Conservation (phyloP, 768 basidiomycete genomes). For the Trametes sanguinea region DNA sequence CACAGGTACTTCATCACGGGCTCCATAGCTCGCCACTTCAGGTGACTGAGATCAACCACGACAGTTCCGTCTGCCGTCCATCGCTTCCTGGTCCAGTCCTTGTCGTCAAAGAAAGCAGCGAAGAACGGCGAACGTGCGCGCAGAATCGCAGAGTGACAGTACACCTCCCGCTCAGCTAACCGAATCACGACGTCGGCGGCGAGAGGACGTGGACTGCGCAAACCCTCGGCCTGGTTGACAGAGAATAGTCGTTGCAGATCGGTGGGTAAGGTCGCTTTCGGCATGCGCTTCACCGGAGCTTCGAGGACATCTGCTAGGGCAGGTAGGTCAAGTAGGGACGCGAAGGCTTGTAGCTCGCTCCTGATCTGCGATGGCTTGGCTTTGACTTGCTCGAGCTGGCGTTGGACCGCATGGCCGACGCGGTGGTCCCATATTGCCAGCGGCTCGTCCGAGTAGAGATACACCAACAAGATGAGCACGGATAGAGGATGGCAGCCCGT, state of each 20-base stretch:
- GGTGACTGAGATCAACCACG: constrained; percentile 68
- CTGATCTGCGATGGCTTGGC: constrained; percentile 54
- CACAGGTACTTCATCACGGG: constrained; percentile 79
- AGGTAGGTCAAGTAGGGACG: constrained; percentile 59
- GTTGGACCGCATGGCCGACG: constrained; percentile 46
- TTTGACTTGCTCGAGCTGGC: constrained; percentile 41
- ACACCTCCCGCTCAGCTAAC: constrained; percentile 66
- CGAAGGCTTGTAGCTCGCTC: constrained; percentile 60
- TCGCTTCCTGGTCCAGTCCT: constrained; percentile 75
- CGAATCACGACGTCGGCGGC: constrained; percentile 71
- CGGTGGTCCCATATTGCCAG: constrained; percentile 85
- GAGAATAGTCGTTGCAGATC: constrained; percentile 57
- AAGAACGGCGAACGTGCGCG: constrained; percentile 85
- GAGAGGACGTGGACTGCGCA: constrained; percentile 30
- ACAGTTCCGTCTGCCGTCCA: constrained; percentile 55
- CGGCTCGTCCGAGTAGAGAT: constrained; percentile 86
- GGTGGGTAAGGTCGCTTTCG: constrained; percentile 46
- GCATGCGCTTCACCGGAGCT: constrained; percentile 58
- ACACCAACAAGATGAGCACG: constrained; percentile 74
- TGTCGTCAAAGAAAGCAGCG: constrained; percentile 76
- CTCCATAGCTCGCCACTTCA: constrained; percentile 72
- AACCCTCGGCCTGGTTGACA: constrained; percentile 30
- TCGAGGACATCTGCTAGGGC: constrained; percentile 56
- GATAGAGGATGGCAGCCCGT: constrained; percentile 63
- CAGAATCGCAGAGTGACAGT: constrained; percentile 73